Evolutionary conservation across 768 basidiomycete genomes (phyloP), one percentile per base, ranked within the genome.

Genomic region (Phlegmacium glaucopus): DNA sequence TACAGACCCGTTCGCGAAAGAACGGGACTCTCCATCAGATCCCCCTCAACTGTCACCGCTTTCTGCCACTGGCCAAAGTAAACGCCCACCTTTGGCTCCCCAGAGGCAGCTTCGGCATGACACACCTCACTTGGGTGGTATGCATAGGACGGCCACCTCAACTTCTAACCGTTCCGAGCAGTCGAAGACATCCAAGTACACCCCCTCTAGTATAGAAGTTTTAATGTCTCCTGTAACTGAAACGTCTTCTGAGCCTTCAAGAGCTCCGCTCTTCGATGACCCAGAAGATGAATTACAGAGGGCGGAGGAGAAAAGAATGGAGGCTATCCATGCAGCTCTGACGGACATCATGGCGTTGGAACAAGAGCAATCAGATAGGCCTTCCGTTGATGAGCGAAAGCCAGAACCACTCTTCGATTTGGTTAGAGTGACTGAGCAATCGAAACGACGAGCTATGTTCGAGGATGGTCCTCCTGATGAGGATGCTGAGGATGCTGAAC

Each of bases 341-440:
- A 94, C 90, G 9, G 91, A 95, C 61, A 97, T 99, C 62, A 94
- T 99, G 59, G 91, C 92, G 3, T 74, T 87, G 34, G 90, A 95
- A 52, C 76, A 52, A 15, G 48, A 45, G 27, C 37, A 53, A 26
- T 30, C 52, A 25, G 48, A 42, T 18, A 52, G 49, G 28, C 51
- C 54, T 29, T 50, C 55, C 12, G 32, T 57, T n/a, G 16, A 41
- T 4, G 53, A 59, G 36, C 49, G 56, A 42, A 53, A 53, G 28
- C 55, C 57, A 13, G 61, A 57, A 12, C 58, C 61, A 6, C 53
- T 61, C n/a, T 63, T 63, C 42, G 53, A 59, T 15, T 63, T 58
- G 30, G 42, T 61, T 25, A 32, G 57, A 27, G 44, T 49, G n/a
- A 45, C 55, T 9, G 50, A 53, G n/a, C 49, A 45, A 29, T 25